phyloP scores from a whole-genome alignment of 1,284 basidiomycete genomes.

The Ganoderma meredithae region DNA sequence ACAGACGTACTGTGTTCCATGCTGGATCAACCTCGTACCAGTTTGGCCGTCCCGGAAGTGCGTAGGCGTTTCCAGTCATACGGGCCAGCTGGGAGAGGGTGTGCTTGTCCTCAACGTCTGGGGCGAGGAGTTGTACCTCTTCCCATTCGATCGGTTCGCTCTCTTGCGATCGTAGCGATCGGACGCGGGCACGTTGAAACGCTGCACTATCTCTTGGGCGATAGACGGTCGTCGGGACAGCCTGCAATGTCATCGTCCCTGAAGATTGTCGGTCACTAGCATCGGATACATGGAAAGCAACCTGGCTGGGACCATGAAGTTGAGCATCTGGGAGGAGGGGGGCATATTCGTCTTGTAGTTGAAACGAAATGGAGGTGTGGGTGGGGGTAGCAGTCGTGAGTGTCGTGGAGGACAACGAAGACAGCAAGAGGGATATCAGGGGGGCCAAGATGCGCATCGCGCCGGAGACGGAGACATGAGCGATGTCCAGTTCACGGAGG shows the following conservation, averaged over 20 bases:
- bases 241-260: conserved; percentile 46
- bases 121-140: conserved; percentile 58
- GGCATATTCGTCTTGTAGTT: conserved; percentile 24
- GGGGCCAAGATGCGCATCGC: conserved; percentile 26
- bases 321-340: conserved; percentile 12
- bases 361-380: conserved; percentile 23
- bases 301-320: conserved; percentile 16
- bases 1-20: conserved; percentile 74
- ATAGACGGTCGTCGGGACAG: conserved; percentile 65
- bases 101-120: conserved; percentile 81
- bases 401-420: not conserved
- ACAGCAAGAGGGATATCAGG: conserved; percentile 8
- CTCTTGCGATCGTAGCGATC: conserved; percentile 56
- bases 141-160: conserved; percentile 68
- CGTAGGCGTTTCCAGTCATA: conserved; percentile 94
- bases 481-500: not conserved
- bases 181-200: conserved; percentile 58
- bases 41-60: conserved; percentile 66
- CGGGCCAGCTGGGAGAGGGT: conserved; percentile 88
- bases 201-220: conserved; percentile 61
- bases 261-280: conserved; percentile 10
- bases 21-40: conserved; percentile 85
- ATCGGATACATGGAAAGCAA: conserved; percentile 22
- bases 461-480: conserved; percentile 25
- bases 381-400: not conserved